A percentile compares a stretch with the other conserved stretches of the same genome.
Evolutionary conservation across 495 filamentous ascomycete species (phyloP).

Genomic region (Penicillium herquei): DNA sequence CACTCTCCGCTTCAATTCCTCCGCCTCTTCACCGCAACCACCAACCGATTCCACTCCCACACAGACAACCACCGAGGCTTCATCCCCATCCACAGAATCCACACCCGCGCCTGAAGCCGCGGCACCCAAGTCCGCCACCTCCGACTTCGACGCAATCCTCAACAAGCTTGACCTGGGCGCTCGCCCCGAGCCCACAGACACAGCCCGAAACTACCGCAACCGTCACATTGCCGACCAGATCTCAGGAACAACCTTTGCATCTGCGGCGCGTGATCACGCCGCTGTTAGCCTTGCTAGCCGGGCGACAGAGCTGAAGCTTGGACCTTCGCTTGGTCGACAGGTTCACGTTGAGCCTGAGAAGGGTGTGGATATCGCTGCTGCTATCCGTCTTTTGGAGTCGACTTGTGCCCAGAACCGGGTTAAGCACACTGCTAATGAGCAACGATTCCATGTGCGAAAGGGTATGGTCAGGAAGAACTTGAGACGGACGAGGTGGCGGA

Average conservation of each 20-base stretch:
- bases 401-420: constrained; percentile 30
- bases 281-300: constrained; percentile 3
- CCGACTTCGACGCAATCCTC: constrained; percentile 41
- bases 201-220: background rate
- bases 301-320: constrained; percentile 38
- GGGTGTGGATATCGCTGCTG: constrained; percentile 31
- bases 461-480: constrained; percentile 39
- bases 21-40: constrained; percentile 12
- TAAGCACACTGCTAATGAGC: constrained; percentile 18
- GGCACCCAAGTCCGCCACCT: constrained; percentile 7
- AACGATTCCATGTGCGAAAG: constrained; percentile 39
- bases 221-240: background rate
- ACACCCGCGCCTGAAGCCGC: background rate
- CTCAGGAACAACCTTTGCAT: background rate
- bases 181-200: constrained; percentile 9
- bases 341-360: constrained; percentile 36
- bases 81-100: background rate
- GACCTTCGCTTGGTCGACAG: constrained; percentile 42
- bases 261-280: background rate
- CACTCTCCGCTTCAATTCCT: constrained; percentile 29
- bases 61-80: constrained; percentile 1
- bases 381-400: constrained; percentile 27
- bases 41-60: background rate
- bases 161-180: constrained; percentile 37
- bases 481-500: constrained; percentile 38